Conservation (phyloP, 2,329 filamentous ascomycete genomes). For the Nannizzia gypsea region DNA sequence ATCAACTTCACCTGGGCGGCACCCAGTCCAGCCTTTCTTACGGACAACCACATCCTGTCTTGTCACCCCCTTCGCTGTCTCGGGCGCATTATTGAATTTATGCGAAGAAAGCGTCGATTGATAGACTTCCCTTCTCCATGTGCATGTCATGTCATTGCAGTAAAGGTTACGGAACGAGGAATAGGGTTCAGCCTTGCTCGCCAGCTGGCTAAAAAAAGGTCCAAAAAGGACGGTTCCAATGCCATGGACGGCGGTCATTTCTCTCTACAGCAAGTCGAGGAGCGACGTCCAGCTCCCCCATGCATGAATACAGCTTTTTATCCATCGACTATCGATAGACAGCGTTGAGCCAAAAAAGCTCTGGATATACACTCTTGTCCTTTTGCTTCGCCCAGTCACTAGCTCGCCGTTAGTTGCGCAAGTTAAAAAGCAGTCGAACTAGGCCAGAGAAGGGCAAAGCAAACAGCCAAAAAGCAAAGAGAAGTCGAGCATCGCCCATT, state of each 20-base stretch:
- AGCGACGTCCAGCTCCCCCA: not conserved
- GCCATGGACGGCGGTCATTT: not conserved
- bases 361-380: too few relatives aligned
- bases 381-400: not conserved
- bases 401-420: not conserved
- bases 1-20: too few relatives aligned
- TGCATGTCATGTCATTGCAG: not conserved
- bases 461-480: not conserved
- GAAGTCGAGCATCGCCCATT: not conserved
- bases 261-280: too few relatives aligned
- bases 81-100: not conserved
- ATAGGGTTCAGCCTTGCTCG: slow-evolving; percentile 4
- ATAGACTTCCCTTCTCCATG: not conserved
- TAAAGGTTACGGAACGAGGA: slow-evolving; percentile 2
- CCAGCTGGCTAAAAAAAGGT: not conserved
- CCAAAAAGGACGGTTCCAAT: not conserved
- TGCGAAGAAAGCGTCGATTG: not conserved
- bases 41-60: too few relatives aligned
- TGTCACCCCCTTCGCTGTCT: not conserved
- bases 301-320: not conserved
- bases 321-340: not conserved
- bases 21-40: too few relatives aligned
- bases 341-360: not conserved
- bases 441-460: not conserved
- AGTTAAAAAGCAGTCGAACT: not conserved